Base-by-base conservation (phyloP, 345 rosid species). In the Populus pruinosa region DNA sequence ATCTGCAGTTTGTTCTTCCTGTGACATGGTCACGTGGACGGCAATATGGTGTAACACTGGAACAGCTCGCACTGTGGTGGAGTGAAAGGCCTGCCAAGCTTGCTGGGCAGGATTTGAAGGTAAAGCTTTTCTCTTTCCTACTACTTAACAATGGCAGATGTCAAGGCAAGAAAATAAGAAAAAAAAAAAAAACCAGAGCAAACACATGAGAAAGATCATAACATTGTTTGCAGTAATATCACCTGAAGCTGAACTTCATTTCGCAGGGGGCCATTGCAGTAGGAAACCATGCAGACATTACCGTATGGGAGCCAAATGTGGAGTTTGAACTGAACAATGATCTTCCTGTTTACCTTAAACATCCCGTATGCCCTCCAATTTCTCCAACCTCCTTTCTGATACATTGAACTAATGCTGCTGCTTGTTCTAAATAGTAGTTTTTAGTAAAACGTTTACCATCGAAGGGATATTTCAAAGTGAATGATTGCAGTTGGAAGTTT, bases 51-150 rank as follows among this genome's bases (percentile, higher is more conserved):
- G 83, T 85, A 68, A 90, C 87, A 41, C 84, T 92, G 65, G 96
- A 92, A 78, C 93, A 92, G 72, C 13, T 96, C 74, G 90, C 91
- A 56, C 76, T 76, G 43, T 93, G 96, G 98, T 96, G 97, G 98
- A 91, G 96, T n/a, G 92, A 90, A 80, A 86, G 87, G 86, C 98
- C 99, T 36, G 96, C 99, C 1, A 89, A 92, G 80, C 90, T 96
- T n/a, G 90, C 91, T 20, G 89, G 94, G 79, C 88, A 78, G 79
- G 80, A 78, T 75, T 82, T 79, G 36, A 96, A 96, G 97, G 99
- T 92, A 69, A 69, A 8, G 21, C 73, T 12, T 35, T 27, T 20
- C 59, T 56, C 43, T 38, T 70, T 69, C 39, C 76, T 33, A 21
- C 33, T 38, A n/a, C 25, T 70, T 38, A 44, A 77, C 17, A 13